phyloP scores from a whole-genome alignment of 441 rosid species.

The Jatropha multifida region DNA sequence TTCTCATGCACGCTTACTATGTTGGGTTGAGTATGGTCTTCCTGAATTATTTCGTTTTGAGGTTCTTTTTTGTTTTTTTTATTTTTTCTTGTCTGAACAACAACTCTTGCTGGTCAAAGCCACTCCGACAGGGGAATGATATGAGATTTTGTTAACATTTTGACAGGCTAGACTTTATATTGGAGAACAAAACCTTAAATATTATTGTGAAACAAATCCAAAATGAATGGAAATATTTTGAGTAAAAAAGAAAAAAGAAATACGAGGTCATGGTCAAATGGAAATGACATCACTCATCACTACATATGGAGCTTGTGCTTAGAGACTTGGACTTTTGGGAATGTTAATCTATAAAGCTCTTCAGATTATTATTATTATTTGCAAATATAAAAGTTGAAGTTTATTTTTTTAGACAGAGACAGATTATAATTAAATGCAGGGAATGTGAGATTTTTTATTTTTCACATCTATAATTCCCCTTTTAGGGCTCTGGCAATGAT shows the following conservation, averaged over 20 bases:
- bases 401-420: not conserved
- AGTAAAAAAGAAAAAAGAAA: not conserved
- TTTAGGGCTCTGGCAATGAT: conserved; percentile 35
- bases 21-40: not conserved
- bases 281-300: conserved; percentile 18
- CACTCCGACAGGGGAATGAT: no score
- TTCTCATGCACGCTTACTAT: not conserved
- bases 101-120: no score
- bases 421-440: not conserved
- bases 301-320: not conserved
- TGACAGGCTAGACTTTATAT: no score
- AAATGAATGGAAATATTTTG: no score
- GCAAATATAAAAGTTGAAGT: not conserved
- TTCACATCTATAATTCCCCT: conserved; percentile 1
- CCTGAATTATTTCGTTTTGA: no score
- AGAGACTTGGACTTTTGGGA: not conserved
- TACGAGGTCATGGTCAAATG: conserved; percentile 18
- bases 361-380: not conserved
- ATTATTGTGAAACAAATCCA: no score
- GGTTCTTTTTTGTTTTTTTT: no score
- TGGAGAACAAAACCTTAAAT: no score
- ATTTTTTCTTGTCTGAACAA: not conserved
- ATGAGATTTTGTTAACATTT: no score
- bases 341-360: not conserved
- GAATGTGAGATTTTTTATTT: conserved; percentile 2